These are phyloP conservation scores for Candida cerambycidarum DNA, from an alignment of 805 yeast species.

Conservation along the genomic window DNA sequence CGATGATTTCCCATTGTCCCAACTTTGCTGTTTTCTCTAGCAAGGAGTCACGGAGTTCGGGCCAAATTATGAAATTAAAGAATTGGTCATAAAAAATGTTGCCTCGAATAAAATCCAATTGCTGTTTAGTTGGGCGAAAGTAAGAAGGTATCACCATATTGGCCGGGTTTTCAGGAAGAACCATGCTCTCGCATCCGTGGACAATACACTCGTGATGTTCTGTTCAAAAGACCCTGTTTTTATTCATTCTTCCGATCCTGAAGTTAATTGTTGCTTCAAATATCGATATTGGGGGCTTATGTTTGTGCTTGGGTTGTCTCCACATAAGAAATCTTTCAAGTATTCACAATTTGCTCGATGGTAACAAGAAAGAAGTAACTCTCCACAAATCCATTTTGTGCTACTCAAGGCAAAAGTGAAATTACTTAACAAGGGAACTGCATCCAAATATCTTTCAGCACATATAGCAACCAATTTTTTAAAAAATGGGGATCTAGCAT, in stretches of 20 bases:
- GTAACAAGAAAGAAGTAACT: slow-evolving; percentile 5
- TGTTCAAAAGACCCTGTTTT: slow-evolving; percentile 6
- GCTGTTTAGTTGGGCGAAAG: slow-evolving; percentile 6
- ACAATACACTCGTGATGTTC: background rate
- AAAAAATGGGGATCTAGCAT: slow-evolving; percentile 5
- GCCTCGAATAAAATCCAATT: background rate
- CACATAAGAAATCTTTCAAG: slow-evolving; percentile 3
- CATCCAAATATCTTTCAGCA: slow-evolving; percentile 6
- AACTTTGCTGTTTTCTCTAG: slow-evolving; percentile 1
- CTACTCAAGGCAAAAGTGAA: slow-evolving; percentile 8
- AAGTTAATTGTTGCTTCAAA: slow-evolving; percentile 4
- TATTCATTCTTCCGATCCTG: slow-evolving; percentile 3
- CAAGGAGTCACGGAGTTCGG: slow-evolving; percentile 6
- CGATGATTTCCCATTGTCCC: slow-evolving; percentile 7
- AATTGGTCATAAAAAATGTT: slow-evolving; percentile 6
- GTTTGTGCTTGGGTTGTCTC: background rate
- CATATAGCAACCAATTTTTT: slow-evolving; percentile 1
- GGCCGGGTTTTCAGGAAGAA: slow-evolving; percentile 8
- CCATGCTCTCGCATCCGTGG: slow-evolving; percentile 4
- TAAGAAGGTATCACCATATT: slow-evolving; percentile 6
- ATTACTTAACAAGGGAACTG: slow-evolving; percentile 3
- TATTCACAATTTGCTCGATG: slow-evolving; percentile 4
- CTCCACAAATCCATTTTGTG: slow-evolving; percentile 8
- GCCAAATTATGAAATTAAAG: slow-evolving; percentile 8
- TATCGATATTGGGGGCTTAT: background rate